phyloP scores from a whole-genome alignment of 1,284 basidiomycete genomes.

The Violaceomyces palustris region DNA sequence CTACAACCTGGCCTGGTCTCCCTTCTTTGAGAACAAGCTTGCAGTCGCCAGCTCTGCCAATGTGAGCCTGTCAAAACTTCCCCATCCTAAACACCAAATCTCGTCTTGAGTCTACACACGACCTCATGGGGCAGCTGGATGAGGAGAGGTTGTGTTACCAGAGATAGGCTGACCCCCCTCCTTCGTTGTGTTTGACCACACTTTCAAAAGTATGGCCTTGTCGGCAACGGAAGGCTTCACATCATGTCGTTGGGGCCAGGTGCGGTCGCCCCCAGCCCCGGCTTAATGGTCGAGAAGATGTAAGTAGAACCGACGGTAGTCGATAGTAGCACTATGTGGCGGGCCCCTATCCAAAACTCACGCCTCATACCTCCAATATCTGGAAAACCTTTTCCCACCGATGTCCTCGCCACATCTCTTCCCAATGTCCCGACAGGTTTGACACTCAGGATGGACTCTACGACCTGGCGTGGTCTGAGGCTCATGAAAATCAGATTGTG shows the following conservation, averaged over 20 bases:
- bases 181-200: neutral
- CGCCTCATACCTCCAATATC: neutral
- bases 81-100: too few relatives aligned
- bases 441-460: constrained; percentile 91
- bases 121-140: too few relatives aligned
- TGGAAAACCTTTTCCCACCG: constrained; percentile 4
- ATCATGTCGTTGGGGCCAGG: constrained; percentile 15
- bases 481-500: constrained; percentile 88
- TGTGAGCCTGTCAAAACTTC: constrained; percentile 14
- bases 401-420: neutral
- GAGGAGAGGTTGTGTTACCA: neutral
- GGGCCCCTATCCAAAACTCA: too few relatives aligned
- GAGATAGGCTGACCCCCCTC: neutral
- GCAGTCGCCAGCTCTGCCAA: constrained; percentile 88
- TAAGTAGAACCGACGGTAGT: too few relatives aligned
- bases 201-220: constrained; percentile 66
- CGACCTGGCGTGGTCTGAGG: constrained; percentile 85
- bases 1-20: constrained; percentile 82
- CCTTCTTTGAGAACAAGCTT: constrained; percentile 74
- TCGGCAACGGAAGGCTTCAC: constrained; percentile 71
- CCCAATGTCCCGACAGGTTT: constrained; percentile 60
- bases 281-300: constrained; percentile 19
- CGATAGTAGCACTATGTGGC: too few relatives aligned
- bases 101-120: neutral
- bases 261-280: constrained; percentile 2